Base-by-base conservation (phyloP, 495 filamentous ascomycete species). In the Daldinia vernicosa region DNA sequence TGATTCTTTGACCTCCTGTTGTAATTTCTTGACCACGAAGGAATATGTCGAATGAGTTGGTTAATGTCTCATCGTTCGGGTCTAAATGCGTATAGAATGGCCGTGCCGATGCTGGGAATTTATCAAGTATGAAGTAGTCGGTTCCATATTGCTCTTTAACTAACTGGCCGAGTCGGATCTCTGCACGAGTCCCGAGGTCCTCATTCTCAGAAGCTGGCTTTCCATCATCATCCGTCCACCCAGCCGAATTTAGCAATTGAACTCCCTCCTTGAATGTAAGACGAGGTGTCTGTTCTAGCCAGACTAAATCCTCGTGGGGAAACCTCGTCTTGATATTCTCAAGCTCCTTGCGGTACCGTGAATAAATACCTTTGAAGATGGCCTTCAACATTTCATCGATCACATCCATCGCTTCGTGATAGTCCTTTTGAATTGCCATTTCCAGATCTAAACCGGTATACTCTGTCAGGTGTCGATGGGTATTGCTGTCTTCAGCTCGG, bases 71-170 rank as follows among this genome's bases (percentile, higher is more conserved):
- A 71, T 97, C 89, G 9, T 89, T 80, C 2, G 92, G 86, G 60
- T 97, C 94, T 0, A 92, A 92, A 86, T 97, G 95, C n/a, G 94
- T 91, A 71, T 98, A 97, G 81, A 97, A 98, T 2, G 94, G 94
- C 37, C 94, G 87, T 6, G 91, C 94, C 9, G 89, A 88, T 1
- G 85, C 80, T 12, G 94, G 94, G 78, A 97, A 97, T 74, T 97
- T 97, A 86, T 98, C 94, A 58, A 98, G 88, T 45, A 97, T 89
- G 80, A 95, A 98, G 83, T 95, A 98, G 75, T 98, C 94, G 15
- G 93, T 94, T 43, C 88, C 84, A 74, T 91, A 95, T 79, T 94
- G 92, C 76, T 94, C 89, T 77, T 92, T 93, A 62, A 98, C 87
- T 22, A 98, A 77, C 64, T 90, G 81, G 17, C 94, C 94, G 14